Evolutionary conservation across 192 early-diverging fungal genomes (phyloP), one percentile per base, ranked within the genome.

Genomic region (Allomyces macrogynus): DNA sequence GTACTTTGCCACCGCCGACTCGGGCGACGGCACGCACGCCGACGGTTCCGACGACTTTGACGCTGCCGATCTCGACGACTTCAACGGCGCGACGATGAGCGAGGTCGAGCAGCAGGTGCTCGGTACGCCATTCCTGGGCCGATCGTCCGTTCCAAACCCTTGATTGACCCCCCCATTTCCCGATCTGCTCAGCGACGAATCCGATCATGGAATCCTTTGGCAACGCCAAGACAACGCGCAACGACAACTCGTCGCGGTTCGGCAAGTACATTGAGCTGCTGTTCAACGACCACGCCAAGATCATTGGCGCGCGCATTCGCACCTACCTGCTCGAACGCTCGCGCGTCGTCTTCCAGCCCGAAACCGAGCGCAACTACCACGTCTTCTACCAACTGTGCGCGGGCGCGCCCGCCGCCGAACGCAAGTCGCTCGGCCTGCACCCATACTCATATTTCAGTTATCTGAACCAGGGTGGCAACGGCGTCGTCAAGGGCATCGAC

Each of bases 151-250:
- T 63, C 68, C 9, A 11, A 12, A 25, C 18, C 22, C 65, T 12
- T 23, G 23, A 43, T 27, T 54, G 57, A 18, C 16, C 1, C 27
- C 10, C 26, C 10, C 11, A 40, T 65, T 26, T 18, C 23, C 43
- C 1, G 20, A 40, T 8, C 54, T 5, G 23, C n/a, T 65, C 75
- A 75, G 87, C 95, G 3, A 99, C 95, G 57, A 99, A 99, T 77
- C 95, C 95, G 10, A 95, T 98, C 71, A 92, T 96, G 81, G 95
- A 98, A 82, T 87, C 95, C 60, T 99, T 99, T 71, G 95, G 95
- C 69, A 99, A 99, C 76, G 92, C 95, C 26, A 99, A 99, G 74
- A 99, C 95, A 9, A 95, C 93, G 8, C 77, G 93, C 72, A 99
- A 99, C 80, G 95, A 99, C 78, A 99, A 99, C 80, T 85, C 81